Base-by-base conservation (phyloP, 83 land plant species). In the Diphasiastrum complanatum region DNA sequence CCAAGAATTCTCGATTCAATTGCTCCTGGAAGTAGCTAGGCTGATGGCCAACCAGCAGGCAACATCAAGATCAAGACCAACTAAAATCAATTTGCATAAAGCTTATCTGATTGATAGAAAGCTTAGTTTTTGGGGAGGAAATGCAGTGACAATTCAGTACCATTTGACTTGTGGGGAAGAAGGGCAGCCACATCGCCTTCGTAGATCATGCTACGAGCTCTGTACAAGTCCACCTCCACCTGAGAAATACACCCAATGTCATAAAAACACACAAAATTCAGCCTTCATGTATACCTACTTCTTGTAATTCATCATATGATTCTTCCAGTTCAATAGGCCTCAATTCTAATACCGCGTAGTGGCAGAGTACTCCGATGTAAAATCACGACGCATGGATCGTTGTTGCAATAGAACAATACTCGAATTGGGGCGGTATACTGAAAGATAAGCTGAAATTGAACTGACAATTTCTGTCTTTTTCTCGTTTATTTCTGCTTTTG, bases 171-270 rank as follows among this genome's bases (percentile, higher is more conserved):
- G 73, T 65, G 66, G 14, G 89, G 95, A 70, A 84, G 84, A 56
- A 82, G 71, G 4, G 83, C 75, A 28, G 84, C 66, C 0, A 69
- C 86, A 63, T 84, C 84, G n/a, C 89, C 90, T 51, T 87, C 95
- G 31, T 14, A 55, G 19, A 85, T 35, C 25, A 77, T 54, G 55
- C 77, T 66, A 40, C 59, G 79, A 0, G 86, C 86, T 63, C 68
- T 72, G 46, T 60, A 60, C 54, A 85, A 47, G 34, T 87, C 83
- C 16, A 84, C 93, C 18, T 84, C 83, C 22, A 84, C 29, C 92
- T 86, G 58, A 5, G 46, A 31, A 43, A 45, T 12, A 50, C 57
- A 22, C 25, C 20, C 20, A 14, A 10, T 45, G 12, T 35, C 32
- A 32, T 5, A 24, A 52, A 41, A 45, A 43, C 60, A 41, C 65